Conservation (phyloP, 1,284 basidiomycete genomes). For the Ceratobasidium sp. region DNA sequence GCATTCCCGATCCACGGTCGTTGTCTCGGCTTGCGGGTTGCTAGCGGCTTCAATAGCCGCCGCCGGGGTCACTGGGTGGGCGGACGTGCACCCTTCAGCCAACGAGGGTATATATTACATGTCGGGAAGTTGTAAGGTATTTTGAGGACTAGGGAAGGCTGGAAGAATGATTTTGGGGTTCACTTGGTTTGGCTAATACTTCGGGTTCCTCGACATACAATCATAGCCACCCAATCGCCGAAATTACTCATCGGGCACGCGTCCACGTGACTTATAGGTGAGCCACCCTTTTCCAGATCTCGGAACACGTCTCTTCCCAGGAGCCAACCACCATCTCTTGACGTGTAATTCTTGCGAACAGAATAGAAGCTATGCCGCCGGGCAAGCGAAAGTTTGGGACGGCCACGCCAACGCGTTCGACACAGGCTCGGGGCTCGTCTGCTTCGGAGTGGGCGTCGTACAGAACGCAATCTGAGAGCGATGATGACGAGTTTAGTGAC, state of each 20-base stretch:
- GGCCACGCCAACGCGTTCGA: conserved; percentile 7
- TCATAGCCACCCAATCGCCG: conserved; percentile 13
- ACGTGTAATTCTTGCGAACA: not conserved
- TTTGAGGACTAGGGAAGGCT: too few relatives aligned
- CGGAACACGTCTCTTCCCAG: not conserved
- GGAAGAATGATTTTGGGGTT: too few relatives aligned
- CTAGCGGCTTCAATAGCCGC: too few relatives aligned
- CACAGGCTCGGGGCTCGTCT: not conserved
- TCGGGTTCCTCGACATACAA: too few relatives aligned
- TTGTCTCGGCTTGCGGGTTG: too few relatives aligned
- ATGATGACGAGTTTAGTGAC: conserved; percentile 17
- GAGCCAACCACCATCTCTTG: not conserved
- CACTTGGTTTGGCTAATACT: too few relatives aligned
- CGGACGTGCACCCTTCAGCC: too few relatives aligned
- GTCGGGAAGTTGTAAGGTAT: too few relatives aligned
- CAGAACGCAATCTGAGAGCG: conserved; percentile 24
- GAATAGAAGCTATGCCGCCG: not conserved
- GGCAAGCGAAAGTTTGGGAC: conserved; percentile 27
- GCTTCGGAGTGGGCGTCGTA: conserved; percentile 20
- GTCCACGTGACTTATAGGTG: conserved; percentile 33
- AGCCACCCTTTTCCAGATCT: conserved; percentile 2
- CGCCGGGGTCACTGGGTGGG: too few relatives aligned
- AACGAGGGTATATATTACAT: too few relatives aligned
- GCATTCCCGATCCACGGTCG: too few relatives aligned
- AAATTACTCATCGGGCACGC: conserved; percentile 26